These are phyloP conservation scores for Rhizophora apiculata DNA, from an alignment of 345 rosid genomes.

Conservation along the genomic window DNA sequence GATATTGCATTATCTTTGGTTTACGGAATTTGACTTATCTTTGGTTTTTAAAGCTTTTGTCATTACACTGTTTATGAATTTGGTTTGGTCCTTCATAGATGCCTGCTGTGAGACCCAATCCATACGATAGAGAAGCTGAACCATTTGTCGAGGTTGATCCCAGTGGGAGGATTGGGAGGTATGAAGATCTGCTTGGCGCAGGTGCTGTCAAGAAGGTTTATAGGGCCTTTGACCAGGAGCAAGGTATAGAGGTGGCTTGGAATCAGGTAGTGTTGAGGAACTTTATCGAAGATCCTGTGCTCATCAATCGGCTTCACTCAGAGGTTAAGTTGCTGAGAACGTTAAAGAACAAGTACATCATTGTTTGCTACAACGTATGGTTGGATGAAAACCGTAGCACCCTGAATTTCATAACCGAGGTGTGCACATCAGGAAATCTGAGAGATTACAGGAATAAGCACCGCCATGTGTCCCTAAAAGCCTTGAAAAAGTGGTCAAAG, in stretches of 20 bases:
- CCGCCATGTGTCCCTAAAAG: constrained; percentile 62
- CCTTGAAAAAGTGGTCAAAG: constrained; percentile 68
- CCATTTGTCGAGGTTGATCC: constrained; percentile 63
- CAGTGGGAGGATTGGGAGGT: constrained; percentile 57
- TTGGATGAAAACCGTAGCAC: constrained; percentile 39
- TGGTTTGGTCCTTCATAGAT: constrained; percentile 28
- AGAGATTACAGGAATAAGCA: constrained; percentile 63
- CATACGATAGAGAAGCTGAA: constrained; percentile 42
- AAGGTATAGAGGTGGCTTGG: constrained; percentile 78
- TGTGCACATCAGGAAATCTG: constrained; percentile 65
- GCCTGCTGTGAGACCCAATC: constrained; percentile 45
- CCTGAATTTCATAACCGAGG: constrained; percentile 68
- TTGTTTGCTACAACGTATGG: constrained; percentile 63
- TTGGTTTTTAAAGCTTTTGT: background rate
- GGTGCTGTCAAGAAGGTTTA: constrained; percentile 73
- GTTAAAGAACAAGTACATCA: constrained; percentile 51
- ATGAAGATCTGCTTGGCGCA: constrained; percentile 50
- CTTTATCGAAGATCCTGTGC: constrained; percentile 43
- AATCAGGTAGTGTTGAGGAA: constrained; percentile 57
- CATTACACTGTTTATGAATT: background rate
- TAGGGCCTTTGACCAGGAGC: constrained; percentile 72
- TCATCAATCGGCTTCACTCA: constrained; percentile 52
- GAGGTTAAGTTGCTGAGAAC: constrained; percentile 64
- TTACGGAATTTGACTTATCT: no score
- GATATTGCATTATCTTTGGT: no score